Percentiles rank a stretch among this genome's conserved stretches.
Conservation (phyloP, 1,139 yeast genomes). For the Geotrichum histeridarum region DNA sequence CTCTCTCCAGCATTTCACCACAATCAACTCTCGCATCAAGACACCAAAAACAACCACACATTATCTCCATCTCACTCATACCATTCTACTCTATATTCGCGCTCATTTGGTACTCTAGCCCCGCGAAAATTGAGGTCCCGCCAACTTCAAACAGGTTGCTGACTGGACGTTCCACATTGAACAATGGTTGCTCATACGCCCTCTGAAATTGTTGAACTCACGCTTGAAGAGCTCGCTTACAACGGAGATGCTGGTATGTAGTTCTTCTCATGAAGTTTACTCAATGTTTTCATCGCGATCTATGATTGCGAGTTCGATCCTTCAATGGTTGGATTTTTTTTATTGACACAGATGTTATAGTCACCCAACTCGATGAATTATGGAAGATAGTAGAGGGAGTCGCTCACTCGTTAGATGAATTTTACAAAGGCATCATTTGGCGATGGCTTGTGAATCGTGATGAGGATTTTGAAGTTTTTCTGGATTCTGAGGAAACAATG, state of each 20-base stretch:
- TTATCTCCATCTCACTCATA: too few species aligned
- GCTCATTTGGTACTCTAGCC: too few species aligned
- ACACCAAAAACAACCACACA: too few species aligned
- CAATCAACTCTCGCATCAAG: too few species aligned
- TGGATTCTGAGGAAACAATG: conserved; percentile 19
- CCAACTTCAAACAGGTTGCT: too few species aligned
- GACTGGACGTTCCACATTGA: too few species aligned
- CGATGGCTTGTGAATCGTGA: conserved; percentile 30
- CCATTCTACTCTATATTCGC: too few species aligned
- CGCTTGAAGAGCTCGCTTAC: conserved; percentile 34
- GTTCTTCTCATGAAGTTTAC: not conserved
- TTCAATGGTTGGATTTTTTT: conserved; percentile 2
- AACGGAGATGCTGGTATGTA: conserved; percentile 36
- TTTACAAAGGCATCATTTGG: conserved; percentile 30
- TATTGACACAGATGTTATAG: conserved; percentile 21
- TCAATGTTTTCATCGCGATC: not conserved
- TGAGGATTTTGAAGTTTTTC: conserved; percentile 27
- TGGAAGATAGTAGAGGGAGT: conserved; percentile 29
- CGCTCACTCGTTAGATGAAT: conserved; percentile 28
- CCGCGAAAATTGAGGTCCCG: too few species aligned
- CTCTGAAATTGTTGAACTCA: conserved; percentile 31
- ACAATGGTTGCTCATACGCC: conserved; percentile 26
- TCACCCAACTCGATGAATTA: conserved; percentile 30
- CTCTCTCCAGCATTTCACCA: too few species aligned
- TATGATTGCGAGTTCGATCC: conserved; percentile 17